Conservation (phyloP, 805 yeast species). For the Spathaspora girioi region DNA sequence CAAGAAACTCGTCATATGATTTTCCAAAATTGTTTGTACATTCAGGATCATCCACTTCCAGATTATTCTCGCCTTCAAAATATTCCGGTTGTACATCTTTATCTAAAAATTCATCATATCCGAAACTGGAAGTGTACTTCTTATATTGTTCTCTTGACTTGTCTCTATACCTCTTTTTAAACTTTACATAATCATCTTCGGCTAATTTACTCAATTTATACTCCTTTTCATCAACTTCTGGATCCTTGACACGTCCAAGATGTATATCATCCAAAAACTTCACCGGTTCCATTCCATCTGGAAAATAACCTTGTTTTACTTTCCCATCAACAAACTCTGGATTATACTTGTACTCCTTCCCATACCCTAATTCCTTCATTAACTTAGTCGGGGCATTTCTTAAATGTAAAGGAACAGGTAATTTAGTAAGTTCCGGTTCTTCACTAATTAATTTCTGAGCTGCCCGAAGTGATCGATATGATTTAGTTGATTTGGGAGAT, state of each 20-base stretch:
- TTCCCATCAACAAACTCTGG: conserved; percentile 73
- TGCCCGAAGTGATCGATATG: conserved; percentile 74
- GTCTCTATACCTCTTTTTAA: conserved; percentile 10
- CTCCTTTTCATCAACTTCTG: conserved; percentile 11
- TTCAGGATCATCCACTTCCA: conserved; percentile 26
- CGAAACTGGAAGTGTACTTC: conserved; percentile 2
- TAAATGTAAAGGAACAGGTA: conserved; percentile 75
- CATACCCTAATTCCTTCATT: conserved; percentile 87
- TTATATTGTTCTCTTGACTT: background rate
- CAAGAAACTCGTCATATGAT: conserved; percentile 32
- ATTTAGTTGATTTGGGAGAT: conserved; percentile 82
- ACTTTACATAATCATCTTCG: conserved; percentile 16
- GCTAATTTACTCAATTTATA: conserved; percentile 11
- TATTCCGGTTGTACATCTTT: conserved; percentile 37
- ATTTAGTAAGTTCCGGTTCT: conserved; percentile 56
- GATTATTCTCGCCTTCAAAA: conserved; percentile 29
- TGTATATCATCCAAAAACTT: conserved; percentile 55
- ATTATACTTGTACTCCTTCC: conserved; percentile 81
- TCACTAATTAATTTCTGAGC: conserved; percentile 57
- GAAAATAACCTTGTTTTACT: conserved; percentile 74
- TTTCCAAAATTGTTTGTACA: conserved; percentile 28
- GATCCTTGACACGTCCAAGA: conserved; percentile 40
- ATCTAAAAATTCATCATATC: conserved; percentile 31
- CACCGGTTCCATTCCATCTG: conserved; percentile 45
- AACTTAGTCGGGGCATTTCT: conserved; percentile 92